A percentile compares a stretch with the other conserved stretches of the same genome.
These are phyloP conservation scores for Beauveria sp. DNA, from an alignment of 2,329 filamentous ascomycete species.

Conservation along the genomic window DNA sequence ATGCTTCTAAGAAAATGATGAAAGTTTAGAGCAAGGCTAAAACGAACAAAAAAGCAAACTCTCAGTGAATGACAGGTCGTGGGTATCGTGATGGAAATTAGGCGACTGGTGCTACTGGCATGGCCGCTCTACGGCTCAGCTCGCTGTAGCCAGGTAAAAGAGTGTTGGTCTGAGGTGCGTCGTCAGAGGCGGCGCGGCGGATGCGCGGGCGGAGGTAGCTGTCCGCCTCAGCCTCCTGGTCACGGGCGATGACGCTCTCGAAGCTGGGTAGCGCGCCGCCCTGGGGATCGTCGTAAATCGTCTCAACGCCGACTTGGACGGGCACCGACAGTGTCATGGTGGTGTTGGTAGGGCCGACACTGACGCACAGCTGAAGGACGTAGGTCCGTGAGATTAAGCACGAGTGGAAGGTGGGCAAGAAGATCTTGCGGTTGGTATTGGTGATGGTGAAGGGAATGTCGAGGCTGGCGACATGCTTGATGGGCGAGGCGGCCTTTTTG, in stretches of 20 bases:
- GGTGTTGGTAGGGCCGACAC: constrained; percentile 34
- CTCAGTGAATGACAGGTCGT: constrained; percentile 4
- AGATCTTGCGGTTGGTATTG: constrained; percentile 38
- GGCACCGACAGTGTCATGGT: constrained; percentile 40
- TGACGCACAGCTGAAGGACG: constrained; percentile 39
- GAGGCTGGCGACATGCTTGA: constrained; percentile 35
- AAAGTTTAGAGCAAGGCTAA: not conserved
- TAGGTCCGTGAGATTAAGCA: constrained; percentile 52
- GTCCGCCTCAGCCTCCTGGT: constrained; percentile 37
- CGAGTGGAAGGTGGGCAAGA: constrained; percentile 51
- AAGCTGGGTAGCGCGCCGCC: constrained; percentile 39
- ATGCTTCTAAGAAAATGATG: constrained; percentile 3
- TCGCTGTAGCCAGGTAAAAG: constrained; percentile 35
- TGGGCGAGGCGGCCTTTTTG: constrained; percentile 22
- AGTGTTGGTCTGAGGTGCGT: constrained; percentile 22
- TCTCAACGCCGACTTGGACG: constrained; percentile 43
- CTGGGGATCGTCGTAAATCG: constrained; percentile 23
- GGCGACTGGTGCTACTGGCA: constrained; percentile 6
- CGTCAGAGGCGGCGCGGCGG: constrained; percentile 26
- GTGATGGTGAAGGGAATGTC: constrained; percentile 43
- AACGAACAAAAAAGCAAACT: not conserved
- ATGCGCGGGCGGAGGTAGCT: constrained; percentile 34
- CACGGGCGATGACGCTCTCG: constrained; percentile 36
- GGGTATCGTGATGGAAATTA: constrained; percentile 9
- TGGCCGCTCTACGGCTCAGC: constrained; percentile 19